Evolutionary conservation across 2,329 filamentous ascomycete species (phyloP), one percentile per base, ranked within the genome.

Genomic region (Fusarium coicis): DNA sequence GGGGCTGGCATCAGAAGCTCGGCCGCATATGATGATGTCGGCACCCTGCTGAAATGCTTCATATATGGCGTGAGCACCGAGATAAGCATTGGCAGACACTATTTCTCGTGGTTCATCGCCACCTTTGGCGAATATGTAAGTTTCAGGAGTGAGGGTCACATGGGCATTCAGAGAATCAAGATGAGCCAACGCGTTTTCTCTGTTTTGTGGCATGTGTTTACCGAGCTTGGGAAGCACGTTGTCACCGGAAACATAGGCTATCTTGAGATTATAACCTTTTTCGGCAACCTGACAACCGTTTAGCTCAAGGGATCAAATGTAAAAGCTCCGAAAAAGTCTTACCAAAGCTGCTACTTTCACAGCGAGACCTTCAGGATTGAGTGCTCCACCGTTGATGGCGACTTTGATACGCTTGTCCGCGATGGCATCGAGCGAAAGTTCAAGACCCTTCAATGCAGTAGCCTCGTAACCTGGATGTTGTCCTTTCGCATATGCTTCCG

Each of bases 41-140:
- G 54, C 54, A 15, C 40, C 40, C 14, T 36, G 30, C 26, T 34
- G n/a, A 21, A 57, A 47, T n/a, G 40, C 54, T n/a, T 47, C 54
- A 9, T 47, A 34, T 6, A 57, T 57, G 6, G 40, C 40, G 5
- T 47, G 40, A 11, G 54, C 54, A 8, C 54, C 54, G 18, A 57
- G 54, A 28, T 57, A 57, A 5, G 54, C 54, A 49, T 57, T 46
- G 5, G 54, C 54, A 12, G 54, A 57, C 30, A 57, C 54, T 21
- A 57, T 57, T 21, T 42, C 36, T 2, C 36, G 52, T 42, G 36
- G 26, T 10, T 10, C 36, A 5, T 30, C 26, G 14, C 14, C 52
- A 14, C 4, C 4, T 30, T 54, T 28, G 19, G 52, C 8, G 4
- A 54, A 42, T 4, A 30, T 30, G 21, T 40, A 54, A 1, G 52